These are phyloP conservation scores for Ricinus communis DNA, from an alignment of 345 rosid genomes.

Conservation along the genomic window DNA sequence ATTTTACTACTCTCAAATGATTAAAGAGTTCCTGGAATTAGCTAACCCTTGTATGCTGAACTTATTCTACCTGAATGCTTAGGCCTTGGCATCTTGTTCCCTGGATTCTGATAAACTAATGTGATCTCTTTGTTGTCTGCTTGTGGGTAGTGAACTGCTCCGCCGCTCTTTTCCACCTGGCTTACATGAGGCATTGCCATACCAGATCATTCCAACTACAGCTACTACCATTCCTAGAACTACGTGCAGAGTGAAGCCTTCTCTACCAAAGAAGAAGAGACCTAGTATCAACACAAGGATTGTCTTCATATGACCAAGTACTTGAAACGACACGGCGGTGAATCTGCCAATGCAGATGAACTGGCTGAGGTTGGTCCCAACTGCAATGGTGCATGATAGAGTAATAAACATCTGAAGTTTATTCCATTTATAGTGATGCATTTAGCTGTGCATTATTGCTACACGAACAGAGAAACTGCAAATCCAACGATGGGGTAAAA, in stretches of 20 bases:
- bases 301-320: constrained; percentile 99
- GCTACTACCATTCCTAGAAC: constrained; percentile 90
- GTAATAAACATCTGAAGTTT: constrained; percentile 63
- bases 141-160: constrained; percentile 45
- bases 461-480: too few relatives aligned
- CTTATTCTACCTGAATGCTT: constrained; percentile 25
- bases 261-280: constrained; percentile 85
- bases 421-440: background rate
- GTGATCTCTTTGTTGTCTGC: constrained; percentile 47
- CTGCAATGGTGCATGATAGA: constrained; percentile 84
- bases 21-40: constrained; percentile 17
- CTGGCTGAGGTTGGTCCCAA: constrained; percentile 97
- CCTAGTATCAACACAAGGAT: constrained; percentile 85
- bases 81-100: constrained; percentile 64
- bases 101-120: constrained; percentile 44
- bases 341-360: constrained; percentile 98
- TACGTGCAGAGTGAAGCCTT: constrained; percentile 85
- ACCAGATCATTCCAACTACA: constrained; percentile 89
- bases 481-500: too few relatives aligned
- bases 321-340: constrained; percentile 96
- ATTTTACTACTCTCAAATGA: constrained; percentile 26
- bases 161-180: constrained; percentile 95
- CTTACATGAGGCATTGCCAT: constrained; percentile 91
- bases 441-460: background rate
- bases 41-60: constrained; percentile 25